Evolutionary conservation across 345 rosid species (phyloP), one percentile per base, ranked within the genome.

Genomic region (Eucalyptus marginata): DNA sequence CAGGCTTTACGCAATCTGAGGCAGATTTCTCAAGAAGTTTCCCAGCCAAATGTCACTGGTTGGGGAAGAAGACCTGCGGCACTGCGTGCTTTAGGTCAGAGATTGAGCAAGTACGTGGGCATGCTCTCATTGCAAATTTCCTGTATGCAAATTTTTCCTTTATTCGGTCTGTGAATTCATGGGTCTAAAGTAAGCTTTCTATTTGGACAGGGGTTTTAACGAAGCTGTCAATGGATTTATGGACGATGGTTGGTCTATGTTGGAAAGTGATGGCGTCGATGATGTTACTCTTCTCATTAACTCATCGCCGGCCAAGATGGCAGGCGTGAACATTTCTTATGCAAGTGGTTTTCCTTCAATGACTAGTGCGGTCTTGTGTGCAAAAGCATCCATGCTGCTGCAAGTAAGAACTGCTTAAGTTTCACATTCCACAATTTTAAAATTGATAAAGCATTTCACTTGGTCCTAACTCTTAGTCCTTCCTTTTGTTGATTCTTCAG

Each of bases 1-100:
- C 90, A 97, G 99, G 99, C 98, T 90, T 91, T 98, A 62, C 99
- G 99, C 86, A 96, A 98, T 80, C 92, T 98, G 86, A 94, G 98
- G 92, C 98, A 98, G 91, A 95, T 98, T 79, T 95, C 99, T 88
- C 99, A 95, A 91, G 99, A 98, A 93, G 93, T 95, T 90, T 95
- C 99, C 66, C 99, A 96, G 91, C 95, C 99, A 79, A 98, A 91
- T 88, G 99, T 95, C 86, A 89, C 94, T 3, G 96, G 97, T 62
- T 95, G 98, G 96, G 99, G 98, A 71, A 95, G 99, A 92, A 94
- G 99, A 90, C 99, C 99, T 59, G 99, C 99, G 17, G 98, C 97
- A 54, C 92, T 98, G 86, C 94, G 98, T 86, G 96, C 97, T 86
- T 93, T 76, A 86, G 95, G 98, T 90, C 99, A 96, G 93, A 95